A percentile compares a stretch with the other conserved stretches of the same genome.
Conservation (phyloP, 2,329 filamentous ascomycete genomes). For the Ilyonectria mors-panacis region DNA sequence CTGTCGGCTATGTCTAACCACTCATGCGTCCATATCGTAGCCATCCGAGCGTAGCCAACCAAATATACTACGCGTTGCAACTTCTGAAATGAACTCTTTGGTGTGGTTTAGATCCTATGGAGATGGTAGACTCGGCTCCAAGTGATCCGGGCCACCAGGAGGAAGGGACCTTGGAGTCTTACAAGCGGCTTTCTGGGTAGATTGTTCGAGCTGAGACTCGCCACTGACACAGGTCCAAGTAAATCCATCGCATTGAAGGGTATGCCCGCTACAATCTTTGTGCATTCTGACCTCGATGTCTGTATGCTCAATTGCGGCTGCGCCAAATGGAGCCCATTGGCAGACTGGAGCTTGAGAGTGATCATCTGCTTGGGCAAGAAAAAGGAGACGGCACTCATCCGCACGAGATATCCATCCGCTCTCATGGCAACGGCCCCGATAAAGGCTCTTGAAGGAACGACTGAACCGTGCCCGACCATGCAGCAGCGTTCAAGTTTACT, state of each 20-base stretch:
- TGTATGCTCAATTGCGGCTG: background rate
- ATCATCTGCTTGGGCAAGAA: background rate
- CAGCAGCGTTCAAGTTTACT: background rate
- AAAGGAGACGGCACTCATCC: slow-evolving; percentile 10
- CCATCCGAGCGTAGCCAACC: too few species aligned
- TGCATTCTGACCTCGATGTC: slow-evolving; percentile 4
- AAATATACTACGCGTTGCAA: too few species aligned
- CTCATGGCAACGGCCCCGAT: background rate
- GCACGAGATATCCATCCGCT: background rate
- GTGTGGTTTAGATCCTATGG: background rate
- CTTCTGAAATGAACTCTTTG: slow-evolving; percentile 8
- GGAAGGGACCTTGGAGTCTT: background rate
- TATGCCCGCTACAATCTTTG: background rate
- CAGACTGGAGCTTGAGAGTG: background rate
- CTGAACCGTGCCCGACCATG: slow-evolving; percentile 3
- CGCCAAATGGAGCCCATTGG: slow-evolving; percentile 13
- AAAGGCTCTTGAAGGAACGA: slow-evolving; percentile 7
- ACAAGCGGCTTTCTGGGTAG: background rate
- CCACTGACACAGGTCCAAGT: background rate
- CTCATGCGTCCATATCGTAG: background rate
- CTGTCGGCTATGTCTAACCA: background rate
- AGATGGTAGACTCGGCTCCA: background rate
- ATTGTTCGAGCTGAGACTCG: background rate
- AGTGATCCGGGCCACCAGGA: background rate
- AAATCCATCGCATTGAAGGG: slow-evolving; percentile 12